Evolutionary conservation across 2,329 filamentous ascomycete genomes (phyloP).

Genomic region (Alternaria arbusti): DNA sequence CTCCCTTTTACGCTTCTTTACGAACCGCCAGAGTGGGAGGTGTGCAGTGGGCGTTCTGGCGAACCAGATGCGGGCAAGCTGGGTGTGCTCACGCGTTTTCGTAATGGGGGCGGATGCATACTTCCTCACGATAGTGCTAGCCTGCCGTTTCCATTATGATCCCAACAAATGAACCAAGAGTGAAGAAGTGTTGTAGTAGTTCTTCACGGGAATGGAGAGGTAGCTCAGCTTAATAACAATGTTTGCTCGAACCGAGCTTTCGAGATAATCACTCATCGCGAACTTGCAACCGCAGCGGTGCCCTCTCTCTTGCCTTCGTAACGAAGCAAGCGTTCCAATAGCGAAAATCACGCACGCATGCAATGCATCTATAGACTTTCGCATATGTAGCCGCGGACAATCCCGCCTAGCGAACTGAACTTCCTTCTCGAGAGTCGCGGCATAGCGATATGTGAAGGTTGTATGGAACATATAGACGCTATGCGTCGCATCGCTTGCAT

Average conservation of each 20-base stretch:
- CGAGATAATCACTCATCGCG: conserved; percentile 4
- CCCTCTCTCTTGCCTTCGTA: background rate
- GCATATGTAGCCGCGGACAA: conserved; percentile 1
- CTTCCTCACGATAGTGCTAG: conserved; percentile 1
- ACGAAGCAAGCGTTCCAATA: conserved; percentile 30
- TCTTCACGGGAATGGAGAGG: background rate
- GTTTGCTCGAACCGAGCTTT: background rate
- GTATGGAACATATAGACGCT: background rate
- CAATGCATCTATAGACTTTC: conserved; percentile 14
- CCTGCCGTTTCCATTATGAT: background rate
- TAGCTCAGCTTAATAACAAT: background rate
- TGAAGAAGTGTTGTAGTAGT: background rate
- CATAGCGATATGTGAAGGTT: background rate
- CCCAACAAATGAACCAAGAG: too few species aligned
- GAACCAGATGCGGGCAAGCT: conserved; percentile 11
- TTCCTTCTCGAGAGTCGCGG: background rate
- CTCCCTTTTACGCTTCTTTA: conserved; percentile 7
- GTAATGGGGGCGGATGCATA: background rate
- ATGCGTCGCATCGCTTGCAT: background rate
- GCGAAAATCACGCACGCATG: conserved; percentile 44
- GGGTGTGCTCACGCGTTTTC: background rate
- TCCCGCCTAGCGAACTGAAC: conserved; percentile 8
- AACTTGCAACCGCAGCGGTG: background rate
- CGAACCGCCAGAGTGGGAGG: conserved; percentile 1
- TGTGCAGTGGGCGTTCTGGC: background rate